These are phyloP conservation scores for Metschnikowia drakensbergensis DNA, from an alignment of 805 yeast species.

Conservation along the genomic window DNA sequence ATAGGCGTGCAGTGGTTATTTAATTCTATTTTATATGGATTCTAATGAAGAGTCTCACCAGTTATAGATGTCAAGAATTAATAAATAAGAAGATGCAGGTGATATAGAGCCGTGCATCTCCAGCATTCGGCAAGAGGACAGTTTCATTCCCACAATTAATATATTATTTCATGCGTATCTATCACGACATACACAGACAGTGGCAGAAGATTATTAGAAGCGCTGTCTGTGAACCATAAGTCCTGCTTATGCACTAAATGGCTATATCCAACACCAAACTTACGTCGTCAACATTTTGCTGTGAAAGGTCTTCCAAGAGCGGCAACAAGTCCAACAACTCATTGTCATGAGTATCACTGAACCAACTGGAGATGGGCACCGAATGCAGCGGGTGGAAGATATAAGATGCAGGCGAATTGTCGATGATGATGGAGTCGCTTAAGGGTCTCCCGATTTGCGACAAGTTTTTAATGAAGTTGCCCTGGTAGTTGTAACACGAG, in stretches of 20 bases:
- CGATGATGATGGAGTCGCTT: conserved; percentile 80
- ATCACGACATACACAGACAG: conserved; percentile 2
- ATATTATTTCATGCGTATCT: conserved; percentile 1
- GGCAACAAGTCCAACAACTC: conserved; percentile 91
- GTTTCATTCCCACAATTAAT: not conserved
- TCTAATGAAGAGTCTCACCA: too few relatives aligned
- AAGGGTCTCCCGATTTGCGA: conserved; percentile 93
- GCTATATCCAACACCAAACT: conserved; percentile 79
- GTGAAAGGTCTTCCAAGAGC: conserved; percentile 78
- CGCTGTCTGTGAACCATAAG: conserved; percentile 13
- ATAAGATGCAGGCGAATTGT: conserved; percentile 98
- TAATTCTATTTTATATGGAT: too few relatives aligned
- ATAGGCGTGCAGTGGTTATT: too few relatives aligned
- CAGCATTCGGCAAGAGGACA: too few relatives aligned
- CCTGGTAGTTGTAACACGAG: conserved; percentile 89
- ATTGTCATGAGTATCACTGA: conserved; percentile 95
- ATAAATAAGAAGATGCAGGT: too few relatives aligned
- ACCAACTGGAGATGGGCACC: conserved; percentile 96
- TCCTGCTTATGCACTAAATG: conserved; percentile 28
- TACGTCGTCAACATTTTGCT: conserved; percentile 73
- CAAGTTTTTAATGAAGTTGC: conserved; percentile 89
- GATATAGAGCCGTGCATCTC: too few relatives aligned
- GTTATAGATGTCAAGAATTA: too few relatives aligned
- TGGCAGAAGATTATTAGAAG: not conserved
- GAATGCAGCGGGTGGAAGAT: conserved; percentile 98